A percentile compares a stretch with the other conserved stretches of the same genome.
Evolutionary conservation across 495 filamentous ascomycete species (phyloP).

Genomic region (Filosporella fistucella): DNA sequence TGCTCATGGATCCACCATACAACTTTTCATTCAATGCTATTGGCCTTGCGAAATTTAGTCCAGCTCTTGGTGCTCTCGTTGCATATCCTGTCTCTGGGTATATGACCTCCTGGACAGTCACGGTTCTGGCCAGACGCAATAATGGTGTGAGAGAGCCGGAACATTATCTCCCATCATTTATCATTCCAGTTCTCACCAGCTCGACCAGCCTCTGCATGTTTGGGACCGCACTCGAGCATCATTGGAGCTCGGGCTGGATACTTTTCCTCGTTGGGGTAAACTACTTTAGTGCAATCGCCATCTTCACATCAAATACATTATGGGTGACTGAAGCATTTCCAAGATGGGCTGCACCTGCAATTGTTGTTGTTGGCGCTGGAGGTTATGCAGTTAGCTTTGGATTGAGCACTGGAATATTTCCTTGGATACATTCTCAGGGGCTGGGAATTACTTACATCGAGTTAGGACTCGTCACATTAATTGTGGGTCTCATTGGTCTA

Average conservation of each 20-base stretch:
- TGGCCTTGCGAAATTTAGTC: conserved; percentile 1
- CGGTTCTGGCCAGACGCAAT: not conserved
- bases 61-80: conserved; percentile 3
- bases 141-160: conserved; percentile 7
- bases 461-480: not conserved
- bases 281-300: not conserved
- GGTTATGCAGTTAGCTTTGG: conserved; percentile 2
- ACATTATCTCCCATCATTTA: conserved; percentile 8
- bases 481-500: not conserved
- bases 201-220: conserved; percentile 2
- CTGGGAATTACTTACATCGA: not conserved
- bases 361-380: not conserved
- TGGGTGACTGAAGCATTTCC: conserved; percentile 11
- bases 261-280: not conserved
- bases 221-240: not conserved
- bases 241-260: conserved; percentile 1
- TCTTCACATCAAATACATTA: conserved; percentile 1
- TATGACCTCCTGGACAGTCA: not conserved
- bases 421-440: conserved; percentile 3
- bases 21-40: conserved; percentile 2
- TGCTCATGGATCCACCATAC: not conserved
- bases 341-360: not conserved
- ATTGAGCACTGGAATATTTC: conserved; percentile 1
- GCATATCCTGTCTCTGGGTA: conserved; percentile 8
- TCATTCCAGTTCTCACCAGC: conserved; percentile 4